Conservation (phyloP, 2,329 filamentous ascomycete genomes). For the Aspergillus fijiensis region DNA sequence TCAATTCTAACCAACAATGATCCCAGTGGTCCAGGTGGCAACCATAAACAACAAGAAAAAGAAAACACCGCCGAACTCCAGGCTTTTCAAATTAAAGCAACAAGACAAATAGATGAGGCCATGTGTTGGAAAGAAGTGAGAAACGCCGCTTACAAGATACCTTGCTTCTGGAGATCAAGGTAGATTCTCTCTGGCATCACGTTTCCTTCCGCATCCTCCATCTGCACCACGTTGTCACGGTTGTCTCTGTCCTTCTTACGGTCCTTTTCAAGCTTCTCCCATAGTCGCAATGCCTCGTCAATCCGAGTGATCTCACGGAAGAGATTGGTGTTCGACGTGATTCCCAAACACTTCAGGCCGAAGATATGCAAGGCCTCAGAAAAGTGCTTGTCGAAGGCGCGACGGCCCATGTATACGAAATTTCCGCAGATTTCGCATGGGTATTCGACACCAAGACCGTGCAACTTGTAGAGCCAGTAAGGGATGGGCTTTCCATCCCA, state of each 20-base stretch:
- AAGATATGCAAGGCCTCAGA: conserved; percentile 91
- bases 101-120: conserved; percentile 11
- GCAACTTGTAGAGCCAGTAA: conserved; percentile 97
- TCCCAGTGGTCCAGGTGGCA: conserved; percentile 13
- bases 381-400: conserved; percentile 98
- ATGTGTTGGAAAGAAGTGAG: background rate
- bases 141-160: conserved; percentile 60
- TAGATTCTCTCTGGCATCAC: conserved; percentile 99
- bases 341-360: conserved; percentile 88
- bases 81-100: conserved; percentile 24
- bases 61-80: conserved; percentile 32
- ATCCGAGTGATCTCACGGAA: conserved; percentile 95
- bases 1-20: conserved; percentile 17
- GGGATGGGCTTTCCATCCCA: conserved; percentile 99
- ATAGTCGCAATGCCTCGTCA: conserved; percentile 80
- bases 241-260: conserved; percentile 73
- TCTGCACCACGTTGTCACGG: conserved; percentile 86
- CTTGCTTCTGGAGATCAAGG: conserved; percentile 89
- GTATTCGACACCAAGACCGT: conserved; percentile 92
- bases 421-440: conserved; percentile 96
- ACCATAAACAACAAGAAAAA: conserved; percentile 15
- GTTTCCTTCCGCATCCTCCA: conserved; percentile 97
- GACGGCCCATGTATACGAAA: conserved; percentile 96
- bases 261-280: conserved; percentile 89
- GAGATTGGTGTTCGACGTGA: conserved; percentile 77